Conservation (phyloP, 1,139 yeast species). For the Hanseniaspora gamundiae region DNA sequence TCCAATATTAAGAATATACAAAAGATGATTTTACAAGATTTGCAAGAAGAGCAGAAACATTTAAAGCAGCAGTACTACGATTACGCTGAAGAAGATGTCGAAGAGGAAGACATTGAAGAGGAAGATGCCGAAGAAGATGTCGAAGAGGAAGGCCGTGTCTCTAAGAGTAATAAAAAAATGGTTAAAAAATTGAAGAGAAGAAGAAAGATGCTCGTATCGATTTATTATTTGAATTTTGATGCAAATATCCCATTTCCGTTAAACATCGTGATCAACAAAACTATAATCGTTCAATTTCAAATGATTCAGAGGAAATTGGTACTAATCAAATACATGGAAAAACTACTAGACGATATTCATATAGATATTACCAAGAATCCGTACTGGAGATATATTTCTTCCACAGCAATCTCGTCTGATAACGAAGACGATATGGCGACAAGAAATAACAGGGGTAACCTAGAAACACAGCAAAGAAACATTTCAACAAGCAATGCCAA, state of each 20-base stretch:
- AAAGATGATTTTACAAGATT: slow-evolving; percentile 14
- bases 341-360: slow-evolving; percentile 59
- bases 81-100: background rate
- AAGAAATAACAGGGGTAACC: too few species aligned
- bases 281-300: slow-evolving; percentile 69
- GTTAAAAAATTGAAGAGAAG: slow-evolving; percentile 28
- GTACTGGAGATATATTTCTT: slow-evolving; percentile 49
- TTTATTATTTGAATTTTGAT: slow-evolving; percentile 51
- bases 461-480: too few species aligned
- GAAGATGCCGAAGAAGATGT: slow-evolving; percentile 4
- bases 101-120: background rate
- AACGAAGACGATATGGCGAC: too few species aligned
- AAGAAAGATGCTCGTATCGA: slow-evolving; percentile 27
- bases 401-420: slow-evolving; percentile 5
- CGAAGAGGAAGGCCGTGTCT: background rate
- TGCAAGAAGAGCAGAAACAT: slow-evolving; percentile 3
- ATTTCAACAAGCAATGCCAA: background rate
- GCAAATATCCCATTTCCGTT: slow-evolving; percentile 75
- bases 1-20: slow-evolving; percentile 11
- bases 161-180: background rate
- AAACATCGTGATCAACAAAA: slow-evolving; percentile 59
- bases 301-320: slow-evolving; percentile 62
- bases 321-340: slow-evolving; percentile 49
- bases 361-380: slow-evolving; percentile 51
- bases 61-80: background rate